Evolutionary conservation across 495 filamentous ascomycete species (phyloP), one percentile per base, ranked within the genome.

Genomic region (Daldinia concentrica): DNA sequence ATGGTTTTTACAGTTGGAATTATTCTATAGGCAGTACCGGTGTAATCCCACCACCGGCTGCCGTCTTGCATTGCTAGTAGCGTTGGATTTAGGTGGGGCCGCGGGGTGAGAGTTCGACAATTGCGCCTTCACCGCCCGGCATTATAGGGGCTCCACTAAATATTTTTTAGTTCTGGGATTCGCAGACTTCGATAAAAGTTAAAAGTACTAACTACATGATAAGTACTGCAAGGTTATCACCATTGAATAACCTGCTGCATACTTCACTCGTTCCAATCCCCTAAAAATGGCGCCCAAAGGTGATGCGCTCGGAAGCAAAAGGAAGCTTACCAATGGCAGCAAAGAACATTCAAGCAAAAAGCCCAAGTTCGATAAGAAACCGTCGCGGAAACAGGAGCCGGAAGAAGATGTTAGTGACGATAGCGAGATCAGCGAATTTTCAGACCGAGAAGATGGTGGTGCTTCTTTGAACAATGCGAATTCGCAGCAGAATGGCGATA

Each of bases 321-420:
- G 84, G 58, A 85, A 86, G 72, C 77, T 75, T 6, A 51, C 71
- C 11, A 78, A 77, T 41, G 68, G 68, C 45, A 78, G 72, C 55
- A 85, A 84, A 58, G 72, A 77, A 43, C 62, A 61, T 48, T 71
- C 69, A 14, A 77, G 68, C 60, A 88, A 87, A 71, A 87, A 87
- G 64, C 77, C 79, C 11, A 87, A 82, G 72, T 79, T 77, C 27
- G 74, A 74, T 50, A 82, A 81, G 59, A 74, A 72, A 64, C 72
- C 70, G 22, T 34, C 63, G 43, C 74, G 41, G 12, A 71, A 54
- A 58, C 66, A 65, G 15, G 75, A 77, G 6, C 59, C 62, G 22
- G 65, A 72, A 9, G 66, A 73, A 26, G 64, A 66, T 56, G 66
- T 64, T 6, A 77, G 64, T 11, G 75, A 77, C 27, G 81, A 80